A percentile compares a stretch with the other conserved stretches of the same genome.
Conservation (phyloP, 1,284 basidiomycete genomes). For the Ustilago hordei region DNA sequence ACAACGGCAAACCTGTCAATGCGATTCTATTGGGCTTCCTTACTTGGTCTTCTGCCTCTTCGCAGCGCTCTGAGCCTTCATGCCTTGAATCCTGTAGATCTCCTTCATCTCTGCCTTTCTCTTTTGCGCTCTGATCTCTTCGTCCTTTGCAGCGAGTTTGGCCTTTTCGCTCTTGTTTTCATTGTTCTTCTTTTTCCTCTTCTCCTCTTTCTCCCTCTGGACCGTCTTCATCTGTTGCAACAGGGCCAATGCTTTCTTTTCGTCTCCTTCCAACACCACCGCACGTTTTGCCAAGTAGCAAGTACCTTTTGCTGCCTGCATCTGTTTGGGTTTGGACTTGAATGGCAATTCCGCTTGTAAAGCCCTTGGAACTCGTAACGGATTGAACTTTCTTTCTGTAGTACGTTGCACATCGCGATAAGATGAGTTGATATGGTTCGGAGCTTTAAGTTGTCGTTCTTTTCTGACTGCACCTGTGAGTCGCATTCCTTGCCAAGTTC, state of each 20-base stretch:
- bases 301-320: conserved; percentile 74
- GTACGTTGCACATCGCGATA: conserved; percentile 82
- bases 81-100: conserved; percentile 58
- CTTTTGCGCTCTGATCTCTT: conserved; percentile 50
- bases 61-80: conserved; percentile 52
- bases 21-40: background rate
- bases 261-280: conserved; percentile 93
- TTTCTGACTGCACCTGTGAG: conserved; percentile 91
- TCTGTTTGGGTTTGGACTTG: conserved; percentile 88
- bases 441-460: conserved; percentile 85
- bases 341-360: conserved; percentile 90
- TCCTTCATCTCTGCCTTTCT: conserved; percentile 65
- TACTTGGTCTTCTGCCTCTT: conserved; percentile 60
- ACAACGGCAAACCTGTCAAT: too few species aligned
- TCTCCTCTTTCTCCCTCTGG: conserved; percentile 87
- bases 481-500: conserved; percentile 80
- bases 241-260: conserved; percentile 90
- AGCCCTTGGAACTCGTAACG: conserved; percentile 87
- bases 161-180: conserved; percentile 38
- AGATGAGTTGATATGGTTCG: conserved; percentile 81
- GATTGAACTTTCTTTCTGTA: conserved; percentile 82
- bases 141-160: conserved; percentile 50
- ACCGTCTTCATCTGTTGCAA: conserved; percentile 94
- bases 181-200: conserved; percentile 73
- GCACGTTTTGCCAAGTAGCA: conserved; percentile 75